Conservation (phyloP, 805 yeast genomes). For the Metschnikowia peoriensis region DNA sequence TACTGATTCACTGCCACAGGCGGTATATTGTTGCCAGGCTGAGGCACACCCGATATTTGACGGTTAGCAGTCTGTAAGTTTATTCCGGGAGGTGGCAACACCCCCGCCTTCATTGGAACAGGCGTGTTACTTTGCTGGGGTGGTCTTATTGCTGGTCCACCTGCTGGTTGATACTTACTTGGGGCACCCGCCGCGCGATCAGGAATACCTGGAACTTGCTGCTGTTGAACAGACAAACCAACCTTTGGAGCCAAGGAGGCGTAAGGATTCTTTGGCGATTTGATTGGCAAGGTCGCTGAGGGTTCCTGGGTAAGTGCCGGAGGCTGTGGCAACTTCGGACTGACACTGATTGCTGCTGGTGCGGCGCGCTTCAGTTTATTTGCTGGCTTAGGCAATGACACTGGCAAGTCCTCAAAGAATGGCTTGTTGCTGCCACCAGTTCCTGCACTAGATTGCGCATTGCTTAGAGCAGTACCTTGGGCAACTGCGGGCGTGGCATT, state of each 20-base stretch:
- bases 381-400: slow-evolving; percentile 27
- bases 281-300: slow-evolving; percentile 22
- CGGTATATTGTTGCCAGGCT: neutral
- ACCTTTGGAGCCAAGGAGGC: slow-evolving; percentile 20
- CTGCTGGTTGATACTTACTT: slow-evolving; percentile 13
- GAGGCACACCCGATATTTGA: neutral
- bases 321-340: slow-evolving; percentile 8
- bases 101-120: slow-evolving; percentile 1
- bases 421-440: slow-evolving; percentile 28
- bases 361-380: slow-evolving; percentile 29
- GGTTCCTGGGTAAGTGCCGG: slow-evolving; percentile 11
- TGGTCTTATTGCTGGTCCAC: neutral
- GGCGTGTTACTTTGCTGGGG: slow-evolving; percentile 2
- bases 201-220: neutral
- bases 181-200: neutral
- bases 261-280: slow-evolving; percentile 30
- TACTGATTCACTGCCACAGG: slow-evolving; percentile 1
- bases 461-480: neutral
- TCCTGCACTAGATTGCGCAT: neutral
- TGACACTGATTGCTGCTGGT: slow-evolving; percentile 22
- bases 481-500: neutral
- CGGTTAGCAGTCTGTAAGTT: neutral
- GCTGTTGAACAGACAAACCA: slow-evolving; percentile 3
- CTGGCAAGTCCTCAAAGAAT: slow-evolving; percentile 62
- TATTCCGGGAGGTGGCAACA: slow-evolving; percentile 14